These are phyloP conservation scores for Linnemannia zychae DNA, from an alignment of 192 early-diverging fungal species.

Conservation along the genomic window DNA sequence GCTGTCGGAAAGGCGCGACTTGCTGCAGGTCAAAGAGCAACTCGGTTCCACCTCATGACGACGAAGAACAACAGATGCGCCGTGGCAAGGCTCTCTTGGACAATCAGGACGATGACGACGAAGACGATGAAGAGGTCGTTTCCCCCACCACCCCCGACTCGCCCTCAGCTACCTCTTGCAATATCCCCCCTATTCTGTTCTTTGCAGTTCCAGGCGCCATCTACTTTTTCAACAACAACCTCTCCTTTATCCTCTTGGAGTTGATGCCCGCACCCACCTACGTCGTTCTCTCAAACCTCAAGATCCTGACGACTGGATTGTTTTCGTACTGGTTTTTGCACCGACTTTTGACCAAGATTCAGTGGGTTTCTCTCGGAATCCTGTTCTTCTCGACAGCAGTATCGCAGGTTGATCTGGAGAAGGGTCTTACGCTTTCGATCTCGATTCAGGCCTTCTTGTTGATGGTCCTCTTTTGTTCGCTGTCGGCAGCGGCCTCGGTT, in stretches of 20 bases:
- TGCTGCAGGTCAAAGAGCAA: slow-evolving; percentile 14
- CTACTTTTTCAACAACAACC: slow-evolving; percentile 60
- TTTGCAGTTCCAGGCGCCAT: slow-evolving; percentile 55
- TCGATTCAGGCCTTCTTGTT: slow-evolving; percentile 47
- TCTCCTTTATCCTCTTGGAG: slow-evolving; percentile 44
- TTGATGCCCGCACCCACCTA: slow-evolving; percentile 59
- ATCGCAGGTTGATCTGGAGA: slow-evolving; percentile 51
- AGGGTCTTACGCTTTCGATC: slow-evolving; percentile 27
- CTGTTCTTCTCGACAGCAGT: slow-evolving; percentile 51
- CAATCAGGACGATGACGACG: slow-evolving; percentile 16
- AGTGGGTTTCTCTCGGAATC: slow-evolving; percentile 51
- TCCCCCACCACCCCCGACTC: background rate
- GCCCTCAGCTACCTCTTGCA: slow-evolving; percentile 3
- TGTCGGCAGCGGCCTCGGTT: slow-evolving; percentile 52
- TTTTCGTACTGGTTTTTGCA: slow-evolving; percentile 54
- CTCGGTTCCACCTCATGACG: slow-evolving; percentile 6
- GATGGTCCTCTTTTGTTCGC: slow-evolving; percentile 51
- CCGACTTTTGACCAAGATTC: slow-evolving; percentile 26
- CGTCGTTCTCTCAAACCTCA: slow-evolving; percentile 54
- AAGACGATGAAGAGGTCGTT: slow-evolving; percentile 20
- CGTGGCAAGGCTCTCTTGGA: slow-evolving; percentile 21
- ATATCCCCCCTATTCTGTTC: slow-evolving; percentile 34
- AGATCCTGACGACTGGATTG: slow-evolving; percentile 57
- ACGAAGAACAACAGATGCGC: slow-evolving; percentile 15
- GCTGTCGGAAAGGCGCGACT: background rate